These are phyloP conservation scores for Aspergillus fructus DNA, from an alignment of 2,329 filamentous ascomycete species.

Conservation along the genomic window DNA sequence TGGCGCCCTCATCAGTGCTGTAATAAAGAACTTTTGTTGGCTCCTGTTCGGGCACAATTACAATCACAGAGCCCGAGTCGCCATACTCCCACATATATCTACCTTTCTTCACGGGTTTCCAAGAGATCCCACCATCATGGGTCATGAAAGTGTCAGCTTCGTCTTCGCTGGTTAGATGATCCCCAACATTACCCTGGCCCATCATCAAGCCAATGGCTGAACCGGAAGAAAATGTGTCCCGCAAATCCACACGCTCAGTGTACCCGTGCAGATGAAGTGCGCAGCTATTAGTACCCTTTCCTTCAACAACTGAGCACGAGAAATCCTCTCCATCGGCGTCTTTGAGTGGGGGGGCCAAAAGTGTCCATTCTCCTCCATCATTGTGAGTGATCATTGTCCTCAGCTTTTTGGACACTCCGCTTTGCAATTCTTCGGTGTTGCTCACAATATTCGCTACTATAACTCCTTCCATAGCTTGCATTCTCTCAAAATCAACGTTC, in stretches of 20 bases:
- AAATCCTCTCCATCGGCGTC: constrained; percentile 72
- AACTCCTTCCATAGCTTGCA: constrained; percentile 87
- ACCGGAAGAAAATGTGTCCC: constrained; percentile 82
- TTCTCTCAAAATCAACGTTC: constrained; percentile 95
- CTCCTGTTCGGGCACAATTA: constrained; percentile 73
- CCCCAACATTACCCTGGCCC: constrained; percentile 86
- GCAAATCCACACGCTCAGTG: constrained; percentile 79
- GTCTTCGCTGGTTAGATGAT: constrained; percentile 63
- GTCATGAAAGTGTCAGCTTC: constrained; percentile 90
- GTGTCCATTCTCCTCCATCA: constrained; percentile 84
- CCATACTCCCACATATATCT: constrained; percentile 92
- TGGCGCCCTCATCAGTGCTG: constrained; percentile 75
- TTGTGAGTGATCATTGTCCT: constrained; percentile 95
- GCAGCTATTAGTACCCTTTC: constrained; percentile 62
- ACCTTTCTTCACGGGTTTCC: constrained; percentile 83
- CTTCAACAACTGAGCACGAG: constrained; percentile 61
- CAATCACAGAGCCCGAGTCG: constrained; percentile 89
- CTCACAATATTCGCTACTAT: constrained; percentile 80
- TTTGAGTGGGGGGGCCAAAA: constrained; percentile 68
- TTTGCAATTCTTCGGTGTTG: constrained; percentile 65
- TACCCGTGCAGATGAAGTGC: constrained; percentile 93
- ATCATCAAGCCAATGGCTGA: constrained; percentile 90
- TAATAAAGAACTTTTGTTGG: constrained; percentile 71
- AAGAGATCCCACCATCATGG: constrained; percentile 82
- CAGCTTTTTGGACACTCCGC: constrained; percentile 68